These are phyloP conservation scores for Penicillium turbatum DNA, from an alignment of 495 filamentous ascomycete genomes.

Conservation along the genomic window DNA sequence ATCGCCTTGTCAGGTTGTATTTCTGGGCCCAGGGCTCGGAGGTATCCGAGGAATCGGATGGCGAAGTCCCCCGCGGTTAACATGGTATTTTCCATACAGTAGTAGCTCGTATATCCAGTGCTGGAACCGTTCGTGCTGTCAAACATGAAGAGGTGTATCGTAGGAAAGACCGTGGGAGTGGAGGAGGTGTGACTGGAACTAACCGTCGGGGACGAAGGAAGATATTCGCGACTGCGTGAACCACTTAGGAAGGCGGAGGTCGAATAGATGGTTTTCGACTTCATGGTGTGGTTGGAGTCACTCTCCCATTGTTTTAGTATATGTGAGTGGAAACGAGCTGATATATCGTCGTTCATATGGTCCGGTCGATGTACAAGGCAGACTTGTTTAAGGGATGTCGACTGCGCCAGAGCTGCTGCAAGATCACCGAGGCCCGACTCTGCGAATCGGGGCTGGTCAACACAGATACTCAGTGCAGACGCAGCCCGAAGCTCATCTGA, in stretches of 20 bases:
- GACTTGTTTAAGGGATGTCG: constrained; percentile 12
- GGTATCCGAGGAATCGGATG: constrained; percentile 16
- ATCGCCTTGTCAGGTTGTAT: constrained; percentile 16
- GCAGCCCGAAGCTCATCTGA: constrained; percentile 12
- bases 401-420: constrained; percentile 9
- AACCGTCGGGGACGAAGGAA: not conserved
- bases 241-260: constrained; percentile 12
- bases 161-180: not conserved
- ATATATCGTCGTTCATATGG: constrained; percentile 8
- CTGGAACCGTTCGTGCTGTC: not conserved
- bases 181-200: not conserved
- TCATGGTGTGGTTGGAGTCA: no score
- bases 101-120: no score
- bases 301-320: not conserved
- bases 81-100: constrained; percentile 8
- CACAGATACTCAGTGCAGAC: constrained; percentile 16
- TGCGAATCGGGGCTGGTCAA: not conserved
- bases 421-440: constrained; percentile 4
- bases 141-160: constrained; percentile 16
- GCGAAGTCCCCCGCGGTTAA: constrained; percentile 12
- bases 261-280: constrained; percentile 14
- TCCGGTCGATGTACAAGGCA: constrained; percentile 12
- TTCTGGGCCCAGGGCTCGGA: constrained; percentile 11
- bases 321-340: constrained; percentile 7
- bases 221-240: constrained; percentile 5